Evolutionary conservation across 78 protist genomes (phyloP), one percentile per base, ranked within the genome.

Genomic region (Polysphondylium violaceum): DNA sequence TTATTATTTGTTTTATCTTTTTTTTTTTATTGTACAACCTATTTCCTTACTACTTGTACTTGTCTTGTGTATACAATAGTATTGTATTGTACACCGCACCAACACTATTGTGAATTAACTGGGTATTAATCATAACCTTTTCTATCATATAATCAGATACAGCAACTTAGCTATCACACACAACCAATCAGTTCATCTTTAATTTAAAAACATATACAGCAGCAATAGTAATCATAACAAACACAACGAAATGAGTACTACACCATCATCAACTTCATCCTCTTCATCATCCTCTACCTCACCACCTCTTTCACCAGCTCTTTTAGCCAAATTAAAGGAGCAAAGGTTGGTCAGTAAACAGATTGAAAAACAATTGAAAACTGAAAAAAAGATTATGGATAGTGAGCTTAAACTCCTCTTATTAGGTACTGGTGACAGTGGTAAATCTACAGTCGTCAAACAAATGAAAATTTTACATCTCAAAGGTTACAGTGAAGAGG

Each of bases 391-490:
- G 14, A 27, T 55, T 4, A 33, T 83, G 71, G 65, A 25, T 27
- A 67, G 50, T 17, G 94, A 88, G 27, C n/a, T 88, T 7, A 88
- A 88, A 35, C 67, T 88, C 14, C 35, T 88, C 5, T 29, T 88
- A 35, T 50, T 88, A 0, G 94, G 94, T 35, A 95, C 99, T 14
- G 94, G 97, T 47, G 97, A 96, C 78, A 43, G 76, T 21, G 97
- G 97, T 55, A 96, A 96, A 50, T 53, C 83, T 38, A 96, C 98
- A 43, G 50, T 96, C 0, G 89, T 94, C 68, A 96, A 94, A 88
- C 98, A 96, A 60, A 86, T 96, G 98, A 92, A 88, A 76, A 88
- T 96, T 14, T n/a, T 94, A 23, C 87, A 94, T 55, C 51, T 81
- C 27, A 74, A 76, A 29, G 98, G 98, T 27, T 96, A 83, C 90